These are phyloP conservation scores for Trichoderma sp. DNA, from an alignment of 2,329 filamentous ascomycete genomes.

Conservation along the genomic window DNA sequence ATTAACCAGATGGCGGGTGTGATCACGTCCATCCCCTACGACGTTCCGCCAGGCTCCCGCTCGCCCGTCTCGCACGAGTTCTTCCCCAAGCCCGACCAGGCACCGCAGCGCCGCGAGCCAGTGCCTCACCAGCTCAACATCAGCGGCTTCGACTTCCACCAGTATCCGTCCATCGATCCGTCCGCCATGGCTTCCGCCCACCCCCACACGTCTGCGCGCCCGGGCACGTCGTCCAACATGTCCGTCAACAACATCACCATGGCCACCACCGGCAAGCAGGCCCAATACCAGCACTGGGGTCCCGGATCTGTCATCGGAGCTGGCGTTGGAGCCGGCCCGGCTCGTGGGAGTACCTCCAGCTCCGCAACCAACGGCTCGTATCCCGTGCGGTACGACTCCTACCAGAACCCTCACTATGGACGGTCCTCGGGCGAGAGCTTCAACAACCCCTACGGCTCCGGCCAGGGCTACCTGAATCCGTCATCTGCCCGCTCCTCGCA, in stretches of 20 bases:
- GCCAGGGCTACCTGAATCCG: slow-evolving; percentile 31
- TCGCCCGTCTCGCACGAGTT: slow-evolving; percentile 72
- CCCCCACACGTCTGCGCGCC: slow-evolving; percentile 37
- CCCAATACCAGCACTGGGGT: slow-evolving; percentile 76
- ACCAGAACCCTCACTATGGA: slow-evolving; percentile 50
- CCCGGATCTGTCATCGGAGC: slow-evolving; percentile 25
- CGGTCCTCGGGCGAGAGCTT: slow-evolving; percentile 54
- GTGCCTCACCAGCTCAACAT: slow-evolving; percentile 83
- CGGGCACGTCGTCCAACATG: slow-evolving; percentile 10
- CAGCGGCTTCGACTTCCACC: slow-evolving; percentile 74
- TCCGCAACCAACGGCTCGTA: slow-evolving; percentile 48
- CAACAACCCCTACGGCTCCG: slow-evolving; percentile 43
- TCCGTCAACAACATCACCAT: slow-evolving; percentile 63
- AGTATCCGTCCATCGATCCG: slow-evolving; percentile 74
- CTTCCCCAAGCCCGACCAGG: slow-evolving; percentile 63
- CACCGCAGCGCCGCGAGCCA: slow-evolving; percentile 64
- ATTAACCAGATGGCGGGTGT: slow-evolving; percentile 75
- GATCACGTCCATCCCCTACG: slow-evolving; percentile 86
- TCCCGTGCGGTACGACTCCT: slow-evolving; percentile 62
- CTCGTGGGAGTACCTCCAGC: slow-evolving; percentile 53
- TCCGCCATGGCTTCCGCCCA: slow-evolving; percentile 54
- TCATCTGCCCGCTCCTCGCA: slow-evolving; percentile 32
- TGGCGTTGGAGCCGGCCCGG: neutral
- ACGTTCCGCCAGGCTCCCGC: slow-evolving; percentile 62
- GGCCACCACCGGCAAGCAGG: slow-evolving; percentile 66